Evolutionary conservation across 208 protist genomes (phyloP).

Genomic region (Crithidia sp.): DNA sequence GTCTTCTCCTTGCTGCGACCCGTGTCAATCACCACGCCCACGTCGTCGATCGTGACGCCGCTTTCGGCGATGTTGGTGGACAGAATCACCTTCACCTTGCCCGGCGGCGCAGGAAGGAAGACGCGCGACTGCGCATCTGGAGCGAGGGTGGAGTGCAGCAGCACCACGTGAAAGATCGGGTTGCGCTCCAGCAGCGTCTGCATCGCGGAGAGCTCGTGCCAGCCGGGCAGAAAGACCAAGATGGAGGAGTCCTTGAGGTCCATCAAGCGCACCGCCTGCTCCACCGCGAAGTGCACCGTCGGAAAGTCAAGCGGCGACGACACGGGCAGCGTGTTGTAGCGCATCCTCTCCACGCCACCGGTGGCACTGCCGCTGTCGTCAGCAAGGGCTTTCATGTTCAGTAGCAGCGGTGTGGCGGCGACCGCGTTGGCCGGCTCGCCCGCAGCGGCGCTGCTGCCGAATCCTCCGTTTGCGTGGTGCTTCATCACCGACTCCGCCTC

Average conservation of each 20-base stretch:
- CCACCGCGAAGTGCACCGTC: slow-evolving; percentile 83
- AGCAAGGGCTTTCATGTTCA: background rate
- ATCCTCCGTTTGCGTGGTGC: background rate
- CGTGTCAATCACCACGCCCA: slow-evolving; percentile 97
- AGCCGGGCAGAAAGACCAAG: slow-evolving; percentile 94
- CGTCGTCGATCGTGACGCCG: slow-evolving; percentile 99
- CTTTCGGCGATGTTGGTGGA: slow-evolving; percentile 99
- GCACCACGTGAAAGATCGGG: slow-evolving; percentile 71
- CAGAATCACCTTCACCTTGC: slow-evolving; percentile 96
- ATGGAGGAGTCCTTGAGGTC: slow-evolving; percentile 77
- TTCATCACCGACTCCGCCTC: slow-evolving; percentile 36
- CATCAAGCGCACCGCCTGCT: slow-evolving; percentile 76
- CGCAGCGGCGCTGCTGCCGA: background rate
- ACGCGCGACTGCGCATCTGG: slow-evolving; percentile 97
- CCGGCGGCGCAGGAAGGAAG: slow-evolving; percentile 94
- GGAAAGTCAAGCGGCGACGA: slow-evolving; percentile 77
- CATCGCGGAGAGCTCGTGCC: slow-evolving; percentile 89
- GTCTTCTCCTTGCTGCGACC: slow-evolving; percentile 96
- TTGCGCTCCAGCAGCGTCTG: slow-evolving; percentile 82
- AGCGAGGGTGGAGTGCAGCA: slow-evolving; percentile 93
- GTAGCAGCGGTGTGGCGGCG: background rate
- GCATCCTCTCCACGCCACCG: slow-evolving; percentile 11
- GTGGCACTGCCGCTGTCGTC: background rate
- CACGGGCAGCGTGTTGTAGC: slow-evolving; percentile 73
- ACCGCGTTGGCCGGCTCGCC: background rate